Evolutionary conservation across 192 early-diverging fungal genomes (phyloP).

Genomic region (Pilobolus umbonatus): DNA sequence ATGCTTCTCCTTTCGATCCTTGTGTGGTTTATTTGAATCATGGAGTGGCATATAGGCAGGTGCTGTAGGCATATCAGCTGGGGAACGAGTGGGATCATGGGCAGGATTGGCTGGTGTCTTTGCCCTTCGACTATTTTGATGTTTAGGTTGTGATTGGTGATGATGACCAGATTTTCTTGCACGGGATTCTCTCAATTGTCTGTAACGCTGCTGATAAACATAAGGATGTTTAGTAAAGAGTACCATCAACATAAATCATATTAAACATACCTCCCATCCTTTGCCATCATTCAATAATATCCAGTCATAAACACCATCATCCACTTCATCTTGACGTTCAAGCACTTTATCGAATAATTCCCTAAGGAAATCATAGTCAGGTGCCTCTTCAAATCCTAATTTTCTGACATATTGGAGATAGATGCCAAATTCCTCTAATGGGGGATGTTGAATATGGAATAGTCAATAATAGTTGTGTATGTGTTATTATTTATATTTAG

Average conservation of each 20-base stretch:
- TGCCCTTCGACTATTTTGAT: slow-evolving; percentile 4
- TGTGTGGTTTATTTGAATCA: slow-evolving; percentile 1
- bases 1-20: not conserved
- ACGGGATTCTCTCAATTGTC: slow-evolving; percentile 2
- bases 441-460: too few relatives aligned
- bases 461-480: not conserved
- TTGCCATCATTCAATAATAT: slow-evolving; percentile 56
- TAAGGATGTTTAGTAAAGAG: not conserved
- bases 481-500: not conserved
- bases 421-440: slow-evolving; percentile 62
- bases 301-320: slow-evolving; percentile 96
- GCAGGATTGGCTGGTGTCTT: not conserved
- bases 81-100: not conserved
- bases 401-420: slow-evolving; percentile 68
- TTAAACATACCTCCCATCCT: slow-evolving; percentile 38
- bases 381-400: slow-evolving; percentile 73
- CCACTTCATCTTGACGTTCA: slow-evolving; percentile 58
- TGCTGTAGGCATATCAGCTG: slow-evolving; percentile 4
- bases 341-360: slow-evolving; percentile 68
- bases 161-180: slow-evolving; percentile 1
- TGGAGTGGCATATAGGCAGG: slow-evolving; percentile 11
- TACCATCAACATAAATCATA: not conserved
- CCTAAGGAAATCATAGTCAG: slow-evolving; percentile 75
- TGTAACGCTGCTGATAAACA: slow-evolving; percentile 9
- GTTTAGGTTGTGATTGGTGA: not conserved